phyloP scores from a whole-genome alignment of 805 yeast species.

The Wickerhamomyces bisporus region DNA sequence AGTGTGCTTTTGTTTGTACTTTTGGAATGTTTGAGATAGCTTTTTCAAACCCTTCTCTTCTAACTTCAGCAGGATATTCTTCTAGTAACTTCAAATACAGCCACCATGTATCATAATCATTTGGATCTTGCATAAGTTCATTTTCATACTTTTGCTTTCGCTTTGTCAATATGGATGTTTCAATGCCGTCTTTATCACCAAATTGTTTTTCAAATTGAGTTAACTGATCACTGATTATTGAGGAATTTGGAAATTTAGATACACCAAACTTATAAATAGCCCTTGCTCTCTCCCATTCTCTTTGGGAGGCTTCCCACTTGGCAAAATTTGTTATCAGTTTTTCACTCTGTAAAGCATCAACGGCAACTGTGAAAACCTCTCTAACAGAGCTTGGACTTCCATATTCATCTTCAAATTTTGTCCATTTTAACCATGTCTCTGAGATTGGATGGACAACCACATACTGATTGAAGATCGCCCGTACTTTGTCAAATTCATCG shows the following conservation, averaged over 20 bases:
- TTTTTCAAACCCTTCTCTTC: conserved; percentile 35
- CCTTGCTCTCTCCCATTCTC: conserved; percentile 59
- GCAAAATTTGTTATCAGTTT: conserved; percentile 53
- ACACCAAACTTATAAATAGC: conserved; percentile 51
- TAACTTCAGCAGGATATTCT: conserved; percentile 28
- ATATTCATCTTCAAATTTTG: conserved; percentile 56
- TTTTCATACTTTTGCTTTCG: conserved; percentile 52
- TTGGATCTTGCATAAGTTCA: conserved; percentile 39
- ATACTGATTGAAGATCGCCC: conserved; percentile 54
- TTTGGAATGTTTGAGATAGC: conserved; percentile 39
- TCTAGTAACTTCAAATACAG: conserved; percentile 49
- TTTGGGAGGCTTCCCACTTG: conserved; percentile 57
- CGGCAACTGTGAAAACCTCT: conserved; percentile 60
- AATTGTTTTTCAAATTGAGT: conserved; percentile 60
- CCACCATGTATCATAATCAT: conserved; percentile 85
- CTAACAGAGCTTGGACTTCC: conserved; percentile 46
- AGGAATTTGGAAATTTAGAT: conserved; percentile 36
- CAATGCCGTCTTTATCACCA: conserved; percentile 53
- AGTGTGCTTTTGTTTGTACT: conserved; percentile 33
- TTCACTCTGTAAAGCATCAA: conserved; percentile 43
- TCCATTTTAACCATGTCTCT: conserved; percentile 72
- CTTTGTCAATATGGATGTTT: conserved; percentile 45
- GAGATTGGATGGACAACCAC: conserved; percentile 47
- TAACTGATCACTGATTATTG: conserved; percentile 35
- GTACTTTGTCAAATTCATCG: conserved; percentile 48